phyloP scores from a whole-genome alignment of 805 yeast species.

The Lipomyces sp. region DNA sequence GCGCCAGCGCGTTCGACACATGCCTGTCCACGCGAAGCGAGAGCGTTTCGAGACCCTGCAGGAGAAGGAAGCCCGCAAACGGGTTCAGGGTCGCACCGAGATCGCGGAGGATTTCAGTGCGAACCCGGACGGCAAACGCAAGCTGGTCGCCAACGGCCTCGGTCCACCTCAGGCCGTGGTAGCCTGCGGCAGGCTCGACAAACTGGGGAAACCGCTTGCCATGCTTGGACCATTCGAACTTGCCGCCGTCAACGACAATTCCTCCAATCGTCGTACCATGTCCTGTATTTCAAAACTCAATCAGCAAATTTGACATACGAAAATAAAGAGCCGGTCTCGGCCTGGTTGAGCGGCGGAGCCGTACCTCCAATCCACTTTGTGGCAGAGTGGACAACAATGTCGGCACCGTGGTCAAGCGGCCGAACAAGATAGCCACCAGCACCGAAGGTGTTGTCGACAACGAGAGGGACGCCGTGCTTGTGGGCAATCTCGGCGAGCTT shows the following conservation, averaged over 20 bases:
- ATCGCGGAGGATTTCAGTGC: conserved; percentile 86
- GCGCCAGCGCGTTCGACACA: conserved; percentile 70
- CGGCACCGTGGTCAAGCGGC: conserved; percentile 88
- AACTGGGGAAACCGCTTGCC: conserved; percentile 90
- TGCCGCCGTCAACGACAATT: conserved; percentile 84
- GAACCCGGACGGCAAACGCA: conserved; percentile 75
- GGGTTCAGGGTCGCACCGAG: conserved; percentile 88
- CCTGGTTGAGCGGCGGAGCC: too few species aligned
- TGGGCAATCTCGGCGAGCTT: conserved; percentile 73
- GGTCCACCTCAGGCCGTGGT: conserved; percentile 80
- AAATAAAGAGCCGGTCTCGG: too few species aligned
- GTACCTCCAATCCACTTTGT: conserved; percentile 90
- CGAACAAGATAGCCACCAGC: conserved; percentile 88
- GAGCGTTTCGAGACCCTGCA: conserved; percentile 92
- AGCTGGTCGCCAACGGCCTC: conserved; percentile 70
- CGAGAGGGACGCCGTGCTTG: conserved; percentile 80
- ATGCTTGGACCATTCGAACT: conserved; percentile 83
- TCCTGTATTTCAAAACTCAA: too few species aligned
- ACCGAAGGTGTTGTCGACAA: conserved; percentile 94
- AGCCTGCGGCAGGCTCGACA: conserved; percentile 86
- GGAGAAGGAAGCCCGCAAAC: conserved; percentile 76
- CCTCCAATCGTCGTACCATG: conserved; percentile 96
- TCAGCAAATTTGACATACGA: too few species aligned
- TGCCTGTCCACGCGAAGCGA: conserved; percentile 94
- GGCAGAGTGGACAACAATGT: conserved; percentile 88